Evolutionary conservation across 768 basidiomycete genomes (phyloP).

Genomic region (Hypholoma sublateritium): DNA sequence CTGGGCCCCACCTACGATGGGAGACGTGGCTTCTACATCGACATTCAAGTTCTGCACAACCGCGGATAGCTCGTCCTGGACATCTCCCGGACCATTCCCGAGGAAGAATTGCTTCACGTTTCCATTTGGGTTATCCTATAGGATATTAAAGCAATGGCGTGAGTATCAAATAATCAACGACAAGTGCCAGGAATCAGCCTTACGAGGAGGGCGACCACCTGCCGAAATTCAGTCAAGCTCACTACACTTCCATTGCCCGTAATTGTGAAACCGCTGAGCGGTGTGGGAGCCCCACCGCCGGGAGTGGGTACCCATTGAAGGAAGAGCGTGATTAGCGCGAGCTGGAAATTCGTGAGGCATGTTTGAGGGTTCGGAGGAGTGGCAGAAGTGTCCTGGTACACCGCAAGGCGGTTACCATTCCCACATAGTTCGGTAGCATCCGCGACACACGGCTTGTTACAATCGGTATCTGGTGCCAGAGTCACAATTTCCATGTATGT

Average conservation of each 20-base stretch:
- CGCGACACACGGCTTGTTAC: conserved; percentile 10
- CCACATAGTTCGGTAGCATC: conserved; percentile 17
- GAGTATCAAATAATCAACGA: background rate
- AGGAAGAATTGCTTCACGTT: background rate
- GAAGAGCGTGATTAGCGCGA: background rate
- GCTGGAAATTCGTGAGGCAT: conserved; percentile 9
- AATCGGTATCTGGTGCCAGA: conserved; percentile 11
- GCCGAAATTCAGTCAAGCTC: background rate
- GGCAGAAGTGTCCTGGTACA: conserved; percentile 14
- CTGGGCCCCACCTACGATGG: background rate
- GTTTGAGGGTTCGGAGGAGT: conserved; percentile 3
- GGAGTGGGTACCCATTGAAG: background rate
- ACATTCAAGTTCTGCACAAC: background rate
- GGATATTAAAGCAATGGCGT: background rate
- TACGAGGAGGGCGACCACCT: background rate
- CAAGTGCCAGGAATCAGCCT: background rate
- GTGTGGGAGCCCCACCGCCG: background rate
- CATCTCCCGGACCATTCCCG: background rate
- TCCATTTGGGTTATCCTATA: background rate
- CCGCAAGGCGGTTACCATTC: conserved; percentile 16
- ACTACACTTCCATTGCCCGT: background rate
- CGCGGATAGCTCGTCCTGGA: background rate
- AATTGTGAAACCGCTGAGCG: background rate
- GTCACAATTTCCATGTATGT: conserved; percentile 13
- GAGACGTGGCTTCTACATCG: background rate